Evolutionary conservation across 805 yeast genomes (phyloP).

Genomic region (Saturnispora saitoi): DNA sequence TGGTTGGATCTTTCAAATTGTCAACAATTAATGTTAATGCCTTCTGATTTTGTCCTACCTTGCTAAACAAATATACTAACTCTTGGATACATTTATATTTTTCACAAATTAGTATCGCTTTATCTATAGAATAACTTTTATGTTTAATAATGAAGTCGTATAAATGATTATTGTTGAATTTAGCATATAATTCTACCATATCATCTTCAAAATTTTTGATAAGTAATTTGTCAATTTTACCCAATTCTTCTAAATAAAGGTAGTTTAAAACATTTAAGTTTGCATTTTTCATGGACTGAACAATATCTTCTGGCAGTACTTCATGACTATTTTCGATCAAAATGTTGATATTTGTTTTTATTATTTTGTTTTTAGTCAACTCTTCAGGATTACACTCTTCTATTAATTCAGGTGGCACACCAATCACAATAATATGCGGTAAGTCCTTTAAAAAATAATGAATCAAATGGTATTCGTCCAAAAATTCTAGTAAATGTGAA

Average conservation of each 20-base stretch:
- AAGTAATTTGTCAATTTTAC: constrained; percentile 45
- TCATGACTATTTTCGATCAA: constrained; percentile 61
- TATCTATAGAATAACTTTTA: constrained; percentile 56
- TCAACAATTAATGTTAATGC: constrained; percentile 75
- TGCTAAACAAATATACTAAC: constrained; percentile 71
- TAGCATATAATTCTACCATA: constrained; percentile 55
- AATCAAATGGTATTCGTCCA: constrained; percentile 57
- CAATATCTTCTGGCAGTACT: constrained; percentile 44
- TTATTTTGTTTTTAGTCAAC: constrained; percentile 26
- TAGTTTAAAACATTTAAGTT: constrained; percentile 46
- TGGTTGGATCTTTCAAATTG: constrained; percentile 65
- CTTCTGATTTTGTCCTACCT: constrained; percentile 67
- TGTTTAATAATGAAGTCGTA: constrained; percentile 53
- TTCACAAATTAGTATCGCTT: constrained; percentile 63
- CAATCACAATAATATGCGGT: constrained; percentile 41
- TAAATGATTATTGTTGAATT: constrained; percentile 46
- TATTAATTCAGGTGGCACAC: constrained; percentile 26
- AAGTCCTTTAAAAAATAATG: constrained; percentile 38
- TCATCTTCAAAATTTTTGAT: constrained; percentile 56
- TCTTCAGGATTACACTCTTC: constrained; percentile 33
- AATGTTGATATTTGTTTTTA: constrained; percentile 41
- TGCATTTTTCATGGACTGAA: constrained; percentile 36
- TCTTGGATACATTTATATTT: constrained; percentile 49
- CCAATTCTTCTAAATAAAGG: constrained; percentile 56
- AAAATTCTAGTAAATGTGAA: constrained; percentile 43